Evolutionary conservation across 345 rosid genomes (phyloP).

Genomic region (Anastatica hierochuntica): DNA sequence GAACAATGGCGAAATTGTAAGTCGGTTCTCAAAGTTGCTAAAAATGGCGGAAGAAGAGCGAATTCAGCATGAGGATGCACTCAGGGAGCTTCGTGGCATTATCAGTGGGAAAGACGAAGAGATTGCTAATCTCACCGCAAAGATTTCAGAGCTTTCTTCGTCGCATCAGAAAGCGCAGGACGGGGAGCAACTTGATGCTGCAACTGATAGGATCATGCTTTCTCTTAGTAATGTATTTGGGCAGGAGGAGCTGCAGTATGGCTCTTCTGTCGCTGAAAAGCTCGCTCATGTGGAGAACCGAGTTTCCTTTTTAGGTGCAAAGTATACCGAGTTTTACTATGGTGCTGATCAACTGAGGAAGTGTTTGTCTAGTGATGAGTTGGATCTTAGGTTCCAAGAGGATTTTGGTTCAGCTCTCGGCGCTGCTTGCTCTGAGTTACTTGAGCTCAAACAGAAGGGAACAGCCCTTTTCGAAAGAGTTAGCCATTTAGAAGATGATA

Average conservation of each 20-base stretch:
- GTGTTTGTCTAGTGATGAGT: slow-evolving; percentile 41
- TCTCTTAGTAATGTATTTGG: slow-evolving; percentile 46
- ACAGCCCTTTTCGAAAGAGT: slow-evolving; percentile 34
- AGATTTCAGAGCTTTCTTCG: slow-evolving; percentile 35
- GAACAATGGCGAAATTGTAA: slow-evolving; percentile 29
- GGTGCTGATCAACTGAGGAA: slow-evolving; percentile 60
- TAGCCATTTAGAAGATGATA: slow-evolving; percentile 43
- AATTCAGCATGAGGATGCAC: slow-evolving; percentile 30
- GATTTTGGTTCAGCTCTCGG: slow-evolving; percentile 44
- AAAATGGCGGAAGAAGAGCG: slow-evolving; percentile 34
- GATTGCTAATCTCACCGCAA: slow-evolving; percentile 50
- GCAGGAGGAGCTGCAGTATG: slow-evolving; percentile 42
- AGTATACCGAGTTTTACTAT: slow-evolving; percentile 45
- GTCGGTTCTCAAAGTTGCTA: slow-evolving; percentile 40
- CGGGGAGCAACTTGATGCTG: slow-evolving; percentile 36
- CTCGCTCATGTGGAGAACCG: slow-evolving; percentile 50
- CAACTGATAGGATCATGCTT: slow-evolving; percentile 51
- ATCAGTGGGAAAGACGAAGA: slow-evolving; percentile 38
- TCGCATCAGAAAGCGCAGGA: slow-evolving; percentile 21
- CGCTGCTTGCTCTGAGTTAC: slow-evolving; percentile 52
- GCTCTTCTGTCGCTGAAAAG: slow-evolving; percentile 41
- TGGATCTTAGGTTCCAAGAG: slow-evolving; percentile 40
- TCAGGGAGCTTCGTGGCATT: slow-evolving; percentile 33
- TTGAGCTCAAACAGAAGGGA: slow-evolving; percentile 54
- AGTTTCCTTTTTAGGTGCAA: slow-evolving; percentile 43